Base-by-base conservation (phyloP, 176 grass and related monocot genomes). In the Olyra latifolia region DNA sequence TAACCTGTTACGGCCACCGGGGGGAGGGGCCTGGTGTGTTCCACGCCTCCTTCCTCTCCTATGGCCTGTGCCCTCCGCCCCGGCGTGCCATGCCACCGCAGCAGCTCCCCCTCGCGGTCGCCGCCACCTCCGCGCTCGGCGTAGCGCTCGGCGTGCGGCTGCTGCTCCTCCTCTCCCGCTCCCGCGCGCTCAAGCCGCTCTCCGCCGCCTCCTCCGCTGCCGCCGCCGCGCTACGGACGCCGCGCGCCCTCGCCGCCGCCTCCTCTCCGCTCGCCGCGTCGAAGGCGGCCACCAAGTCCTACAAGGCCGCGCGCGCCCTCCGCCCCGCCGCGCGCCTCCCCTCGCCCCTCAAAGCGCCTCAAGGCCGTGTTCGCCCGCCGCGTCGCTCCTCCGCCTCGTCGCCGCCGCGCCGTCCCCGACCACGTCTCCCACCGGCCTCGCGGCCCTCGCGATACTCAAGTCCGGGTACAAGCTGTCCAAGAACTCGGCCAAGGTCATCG, bases 211-310 rank as follows among this genome's bases (percentile, higher is more conserved):
- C 93, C 14, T 93, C 89, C 27, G 86, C 91, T 11, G 86, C 90
- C 19, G 85, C 80, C 1, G 83, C 88, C 27, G 95, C 88, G 4
- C 91, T 98, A 69, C 40, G 79, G 30, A 54, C 90, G 70, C 83
- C 96, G 65, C 89, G 72, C 38, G 46, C n/a, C 10, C 80, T 83
- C 9, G 80, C 78, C 23, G 17, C 89, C 0, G 62, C 89, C 52
- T 82, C 95, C 8, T 87, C 85, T 41, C 91, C 95, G 1, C 69
- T 93, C 54, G 67, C 72, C 22, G 87, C 88, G 12, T 94, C 90
- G 44, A 98, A 87, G 87, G 90, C 90, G 16, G 88, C 93, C 2
- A 69, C 93, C 70, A 94, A 95, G 87, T 85, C 90, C 28, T 98
- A 92, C 88, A 93, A 95, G 81, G 92, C 83, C 4, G 82, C 92